These are phyloP conservation scores for Fusarium sterilihyphosum DNA, from an alignment of 2,329 filamentous ascomycete genomes.

Conservation along the genomic window DNA sequence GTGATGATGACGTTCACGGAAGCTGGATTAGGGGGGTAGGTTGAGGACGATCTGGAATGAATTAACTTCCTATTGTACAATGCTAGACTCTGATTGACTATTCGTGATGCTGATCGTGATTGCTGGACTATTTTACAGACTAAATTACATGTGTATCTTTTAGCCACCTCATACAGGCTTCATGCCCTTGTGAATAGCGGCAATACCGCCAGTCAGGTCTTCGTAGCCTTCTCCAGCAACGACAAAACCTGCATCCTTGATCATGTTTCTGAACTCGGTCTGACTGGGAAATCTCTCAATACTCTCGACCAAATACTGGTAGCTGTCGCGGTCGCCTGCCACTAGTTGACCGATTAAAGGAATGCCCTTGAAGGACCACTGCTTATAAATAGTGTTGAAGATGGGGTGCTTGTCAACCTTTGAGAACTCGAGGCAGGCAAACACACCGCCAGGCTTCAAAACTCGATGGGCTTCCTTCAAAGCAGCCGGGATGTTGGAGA, in stretches of 20 bases:
- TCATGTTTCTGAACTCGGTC: slow-evolving; percentile 84
- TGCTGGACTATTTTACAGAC: slow-evolving; percentile 23
- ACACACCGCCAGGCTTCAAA: slow-evolving; percentile 92
- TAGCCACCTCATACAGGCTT: slow-evolving; percentile 68
- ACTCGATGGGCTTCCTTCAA: slow-evolving; percentile 86
- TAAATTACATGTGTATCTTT: slow-evolving; percentile 38
- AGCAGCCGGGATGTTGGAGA: slow-evolving; percentile 88
- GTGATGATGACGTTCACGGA: slow-evolving; percentile 31
- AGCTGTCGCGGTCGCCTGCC: slow-evolving; percentile 92
- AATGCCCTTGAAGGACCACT: slow-evolving; percentile 95
- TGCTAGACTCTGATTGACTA: slow-evolving; percentile 24
- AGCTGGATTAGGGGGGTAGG: slow-evolving; percentile 27
- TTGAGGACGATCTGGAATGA: slow-evolving; percentile 35
- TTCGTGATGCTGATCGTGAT: slow-evolving; percentile 22
- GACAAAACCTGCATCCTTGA: slow-evolving; percentile 83
- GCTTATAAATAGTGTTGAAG: slow-evolving; percentile 89
- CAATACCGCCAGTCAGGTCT: slow-evolving; percentile 90
- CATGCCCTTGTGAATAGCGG: slow-evolving; percentile 95
- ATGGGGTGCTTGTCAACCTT: slow-evolving; percentile 79
- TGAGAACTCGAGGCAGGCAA: slow-evolving; percentile 95
- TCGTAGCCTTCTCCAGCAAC: slow-evolving; percentile 87
- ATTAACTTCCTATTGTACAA: slow-evolving; percentile 41
- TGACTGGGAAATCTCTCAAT: slow-evolving; percentile 94
- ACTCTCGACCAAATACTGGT: slow-evolving; percentile 98
- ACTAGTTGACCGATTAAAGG: slow-evolving; percentile 95